phyloP scores from a whole-genome alignment of 495 filamentous ascomycete species.

The Hyaloscypha finlandica region DNA sequence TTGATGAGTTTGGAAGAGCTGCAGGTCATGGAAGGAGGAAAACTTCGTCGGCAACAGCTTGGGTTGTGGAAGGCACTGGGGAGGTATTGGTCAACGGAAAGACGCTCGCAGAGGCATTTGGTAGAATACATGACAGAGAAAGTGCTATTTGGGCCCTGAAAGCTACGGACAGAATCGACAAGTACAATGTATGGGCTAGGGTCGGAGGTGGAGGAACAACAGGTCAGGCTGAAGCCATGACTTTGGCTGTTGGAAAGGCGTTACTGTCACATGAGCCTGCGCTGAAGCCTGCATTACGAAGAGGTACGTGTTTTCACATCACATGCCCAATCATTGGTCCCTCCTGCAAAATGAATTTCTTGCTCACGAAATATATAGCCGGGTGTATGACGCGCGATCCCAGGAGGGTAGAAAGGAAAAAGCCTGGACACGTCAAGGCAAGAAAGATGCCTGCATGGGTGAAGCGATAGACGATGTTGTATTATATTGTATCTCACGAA shows the following conservation, averaged over 20 bases:
- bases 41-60: conserved; percentile 77
- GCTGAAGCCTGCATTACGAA: conserved; percentile 82
- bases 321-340: conserved; percentile 13
- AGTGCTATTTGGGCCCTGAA: conserved; percentile 90
- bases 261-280: conserved; percentile 87
- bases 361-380: conserved; percentile 58
- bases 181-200: conserved; percentile 93
- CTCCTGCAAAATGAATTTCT: conserved; percentile 8
- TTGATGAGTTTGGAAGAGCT: conserved; percentile 76
- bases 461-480: conserved; percentile 62
- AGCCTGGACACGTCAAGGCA: conserved; percentile 91
- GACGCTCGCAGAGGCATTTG: conserved; percentile 74
- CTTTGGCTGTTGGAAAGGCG: conserved; percentile 87
- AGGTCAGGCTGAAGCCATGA: conserved; percentile 93
- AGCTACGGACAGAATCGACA: conserved; percentile 79
- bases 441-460: conserved; percentile 99
- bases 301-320: conserved; percentile 63
- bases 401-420: conserved; percentile 95
- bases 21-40: conserved; percentile 83
- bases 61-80: conserved; percentile 87
- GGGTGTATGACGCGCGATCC: conserved; percentile 91
- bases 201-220: conserved; percentile 86
- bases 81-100: conserved; percentile 90
- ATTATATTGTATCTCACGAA: conserved; percentile 24
- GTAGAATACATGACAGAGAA: conserved; percentile 89